Base-by-base conservation (phyloP, 495 filamentous ascomycete genomes). In the Immersiella caudata region DNA sequence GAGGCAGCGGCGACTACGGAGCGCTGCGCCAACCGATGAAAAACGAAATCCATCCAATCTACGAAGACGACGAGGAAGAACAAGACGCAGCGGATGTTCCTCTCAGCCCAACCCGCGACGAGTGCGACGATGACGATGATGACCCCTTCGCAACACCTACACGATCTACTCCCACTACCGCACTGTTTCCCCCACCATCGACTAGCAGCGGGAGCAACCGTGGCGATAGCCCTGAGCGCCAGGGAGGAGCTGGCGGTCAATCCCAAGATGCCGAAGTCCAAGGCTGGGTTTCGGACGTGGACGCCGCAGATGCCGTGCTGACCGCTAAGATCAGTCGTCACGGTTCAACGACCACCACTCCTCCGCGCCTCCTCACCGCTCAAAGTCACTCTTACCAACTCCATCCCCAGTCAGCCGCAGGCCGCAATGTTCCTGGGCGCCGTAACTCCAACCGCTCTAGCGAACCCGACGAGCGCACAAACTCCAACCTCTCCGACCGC, bases 241-340 rank as follows among this genome's bases (percentile, higher is more conserved):
- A 24, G 66, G 55, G 35, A 65, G 40, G 40, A 46, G 11, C 40
- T 6, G 40, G 40, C 2, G 40, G 40, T 14, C 40, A 46, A 46
- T 46, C 63, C 0, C 81, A 81, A 29, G 80, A 85, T 65, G 76
- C 75, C 22, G 88, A 89, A 46, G 81, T 89, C 21, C 82, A 83
- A 58, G 81, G 83, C 68, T 90, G 88, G 88, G 84, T 87, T 55
- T 79, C 79, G 0, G 86, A 88, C 60, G 86, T 88, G 66, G 83
- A 87, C 36, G 85, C 83, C 16, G 80, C 85, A 46, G 84, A 84
- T 65, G 78, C 81, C 8, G 76, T 81, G 33, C 73, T 86, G 9
- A 75, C 75, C 16, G 67, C 65, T 61, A 72, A 57, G 65, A 70
- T 69, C 61, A 64, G 49, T 26, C 65, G 70, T 18, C 69, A 67